phyloP scores from a whole-genome alignment of 306 rosid genomes.

The Gillenia trifoliata region DNA sequence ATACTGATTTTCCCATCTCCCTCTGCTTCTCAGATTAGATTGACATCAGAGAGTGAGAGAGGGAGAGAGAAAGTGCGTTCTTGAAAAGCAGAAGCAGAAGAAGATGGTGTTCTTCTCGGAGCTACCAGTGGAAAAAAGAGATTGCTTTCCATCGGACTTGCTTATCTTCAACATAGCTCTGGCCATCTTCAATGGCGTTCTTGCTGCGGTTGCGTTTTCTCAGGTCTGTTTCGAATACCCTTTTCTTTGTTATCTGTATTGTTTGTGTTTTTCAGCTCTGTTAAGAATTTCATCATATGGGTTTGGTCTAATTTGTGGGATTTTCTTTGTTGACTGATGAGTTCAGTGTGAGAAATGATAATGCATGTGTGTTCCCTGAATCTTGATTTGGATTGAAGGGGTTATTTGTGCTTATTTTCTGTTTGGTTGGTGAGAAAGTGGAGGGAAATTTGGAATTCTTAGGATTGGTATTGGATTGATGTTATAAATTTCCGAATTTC shows the following conservation, averaged over 20 bases:
- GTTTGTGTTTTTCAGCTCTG: not conserved
- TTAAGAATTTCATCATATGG: slow-evolving; percentile 1
- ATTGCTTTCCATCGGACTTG: slow-evolving; percentile 38
- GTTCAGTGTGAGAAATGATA: not conserved
- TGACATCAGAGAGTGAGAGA: no score
- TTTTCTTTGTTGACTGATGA: not conserved
- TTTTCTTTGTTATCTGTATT: slow-evolving; percentile 5
- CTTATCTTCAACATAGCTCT: slow-evolving; percentile 41
- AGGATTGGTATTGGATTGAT: not conserved
- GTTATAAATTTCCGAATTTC: not conserved
- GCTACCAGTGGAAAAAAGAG: slow-evolving; percentile 13
- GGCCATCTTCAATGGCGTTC: slow-evolving; percentile 46
- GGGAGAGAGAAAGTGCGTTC: not conserved
- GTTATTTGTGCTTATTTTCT: not conserved
- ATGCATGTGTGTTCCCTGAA: not conserved
- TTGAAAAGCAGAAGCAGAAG: not conserved
- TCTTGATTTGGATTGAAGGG: not conserved
- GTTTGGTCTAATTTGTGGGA: not conserved
- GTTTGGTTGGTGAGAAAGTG: not conserved
- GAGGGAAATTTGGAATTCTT: not conserved
- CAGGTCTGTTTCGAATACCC: slow-evolving; percentile 37
- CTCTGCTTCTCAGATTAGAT: not conserved
- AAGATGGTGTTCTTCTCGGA: slow-evolving; percentile 13
- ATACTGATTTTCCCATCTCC: not conserved
- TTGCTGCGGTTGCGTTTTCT: slow-evolving; percentile 45